phyloP scores from a whole-genome alignment of 345 rosid genomes.

The Populus nigra region DNA sequence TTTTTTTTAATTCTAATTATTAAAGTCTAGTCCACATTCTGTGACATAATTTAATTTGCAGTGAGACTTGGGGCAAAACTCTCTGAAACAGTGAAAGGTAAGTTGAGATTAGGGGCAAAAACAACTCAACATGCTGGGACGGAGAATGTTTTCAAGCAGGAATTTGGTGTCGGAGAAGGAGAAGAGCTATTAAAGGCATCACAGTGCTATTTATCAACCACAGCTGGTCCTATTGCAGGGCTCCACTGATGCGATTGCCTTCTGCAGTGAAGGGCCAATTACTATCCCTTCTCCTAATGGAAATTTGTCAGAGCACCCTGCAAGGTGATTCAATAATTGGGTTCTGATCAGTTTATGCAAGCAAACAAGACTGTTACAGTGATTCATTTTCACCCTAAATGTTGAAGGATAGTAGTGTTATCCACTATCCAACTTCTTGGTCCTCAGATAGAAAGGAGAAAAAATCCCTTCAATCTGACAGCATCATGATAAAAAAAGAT shows the following conservation, averaged over 20 bases:
- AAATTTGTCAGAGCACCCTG: slow-evolving; percentile 37
- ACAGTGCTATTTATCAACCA: slow-evolving; percentile 58
- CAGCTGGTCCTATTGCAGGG: slow-evolving; percentile 56
- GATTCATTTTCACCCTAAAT: no score
- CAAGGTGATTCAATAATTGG: slow-evolving; percentile 29
- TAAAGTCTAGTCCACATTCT: no score
- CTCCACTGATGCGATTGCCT: slow-evolving; percentile 26
- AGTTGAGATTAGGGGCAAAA: slow-evolving; percentile 27
- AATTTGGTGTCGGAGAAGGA: slow-evolving; percentile 41
- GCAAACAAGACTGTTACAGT: background rate
- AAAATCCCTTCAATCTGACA: no score
- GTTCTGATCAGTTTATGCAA: background rate
- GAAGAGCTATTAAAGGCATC: slow-evolving; percentile 51
- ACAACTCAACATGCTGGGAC: slow-evolving; percentile 26
- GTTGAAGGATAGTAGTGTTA: no score
- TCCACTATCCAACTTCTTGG: no score
- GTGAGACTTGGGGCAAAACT: slow-evolving; percentile 48
- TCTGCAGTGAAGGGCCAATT: slow-evolving; percentile 29
- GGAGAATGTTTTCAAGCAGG: slow-evolving; percentile 34
- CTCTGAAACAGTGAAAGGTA: slow-evolving; percentile 32
- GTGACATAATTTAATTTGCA: slow-evolving; percentile 13
- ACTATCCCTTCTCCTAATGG: slow-evolving; percentile 34
- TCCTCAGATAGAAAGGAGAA: no score
- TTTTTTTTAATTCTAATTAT: no score
- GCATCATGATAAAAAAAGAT: no score